Base-by-base conservation (phyloP, 768 basidiomycete genomes). In the Russula olivacea region DNA sequence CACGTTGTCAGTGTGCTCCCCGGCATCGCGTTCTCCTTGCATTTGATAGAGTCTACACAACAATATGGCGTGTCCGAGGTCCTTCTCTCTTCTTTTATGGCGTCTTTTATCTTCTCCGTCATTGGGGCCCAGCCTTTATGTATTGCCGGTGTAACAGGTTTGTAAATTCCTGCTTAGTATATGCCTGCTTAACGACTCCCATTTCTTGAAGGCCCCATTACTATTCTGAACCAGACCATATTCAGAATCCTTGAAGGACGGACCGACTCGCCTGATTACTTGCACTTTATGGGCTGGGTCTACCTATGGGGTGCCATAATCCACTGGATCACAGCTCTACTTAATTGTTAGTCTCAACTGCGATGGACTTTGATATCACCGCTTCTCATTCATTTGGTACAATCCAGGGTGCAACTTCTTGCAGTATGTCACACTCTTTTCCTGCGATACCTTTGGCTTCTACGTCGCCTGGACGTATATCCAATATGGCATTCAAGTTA, bases 11-110 rank as follows among this genome's bases (percentile, higher is more conserved):
- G 89, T 66, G 85, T 93, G n/a, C 79, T 94, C 19, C 92, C 93
- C 17, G 92, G 89, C 10, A 88, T 95, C 50, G 93, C 95, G 2
- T 97, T 97, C 73, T 93, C 92, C 23, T 72, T 97, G 57, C 92
- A 95, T 71, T 77, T 97, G 15, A 96, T 95, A 72, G 91, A 95
- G 73, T 93, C 92, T 0, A 93, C 93, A 1, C 80, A 84, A 25
- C 82, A 92, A 69, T 96, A 97, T 74, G 93, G 93, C 2, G 91
- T 97, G 15, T 78, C 90, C 1, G 95, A 97, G 73, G 89, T 93
- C 7, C 76, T 96, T 0, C 68, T 90, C 9, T 83, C 87, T 2
- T 88, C 91, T 0, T 95, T 94, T 74, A 88, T 96, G 85, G 89
- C 92, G 1, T 89, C 93, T 0, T 89, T 91, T 69, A 77, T 93